Evolutionary conservation across 1,284 basidiomycete species (phyloP).

Genomic region (Rhizoctonia solani): DNA sequence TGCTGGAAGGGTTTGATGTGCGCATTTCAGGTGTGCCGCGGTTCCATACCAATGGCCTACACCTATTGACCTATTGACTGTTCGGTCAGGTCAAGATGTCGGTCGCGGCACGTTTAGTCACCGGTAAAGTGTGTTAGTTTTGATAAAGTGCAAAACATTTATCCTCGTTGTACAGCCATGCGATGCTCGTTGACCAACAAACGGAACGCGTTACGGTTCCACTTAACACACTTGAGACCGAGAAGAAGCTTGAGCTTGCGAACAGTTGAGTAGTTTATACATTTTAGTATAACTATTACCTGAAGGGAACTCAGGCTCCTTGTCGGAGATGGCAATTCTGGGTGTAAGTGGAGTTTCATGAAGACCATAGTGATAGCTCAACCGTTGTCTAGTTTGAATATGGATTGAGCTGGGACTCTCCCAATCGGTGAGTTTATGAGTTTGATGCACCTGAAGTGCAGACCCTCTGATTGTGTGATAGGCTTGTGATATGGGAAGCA

Average conservation of each 20-base stretch:
- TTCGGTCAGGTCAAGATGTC: constrained; percentile 90
- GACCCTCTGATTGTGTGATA: constrained; percentile 43
- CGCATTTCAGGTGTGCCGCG: constrained; percentile 26
- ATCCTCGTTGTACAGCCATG: constrained; percentile 58
- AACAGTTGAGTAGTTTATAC: constrained; percentile 63
- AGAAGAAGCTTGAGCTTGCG: constrained; percentile 76
- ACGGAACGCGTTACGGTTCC: constrained; percentile 78
- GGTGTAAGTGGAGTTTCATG: constrained; percentile 58
- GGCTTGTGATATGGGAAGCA: constrained; percentile 89
- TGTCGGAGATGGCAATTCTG: constrained; percentile 85
- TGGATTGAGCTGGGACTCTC: constrained; percentile 84
- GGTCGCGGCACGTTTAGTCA: constrained; percentile 90
- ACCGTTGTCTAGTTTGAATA: constrained; percentile 70
- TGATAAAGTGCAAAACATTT: not conserved
- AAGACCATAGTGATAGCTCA: not conserved
- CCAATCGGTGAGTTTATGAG: constrained; percentile 43
- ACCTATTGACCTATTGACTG: constrained; percentile 82
- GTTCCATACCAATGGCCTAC: constrained; percentile 54
- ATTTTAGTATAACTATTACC: not conserved
- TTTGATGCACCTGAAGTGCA: not conserved
- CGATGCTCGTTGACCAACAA: constrained; percentile 86
- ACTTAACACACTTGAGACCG: constrained; percentile 63
- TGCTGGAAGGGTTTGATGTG: constrained; percentile 30
- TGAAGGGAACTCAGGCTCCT: constrained; percentile 58
- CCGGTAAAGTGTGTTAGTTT: constrained; percentile 51